A percentile compares a stretch with the other conserved stretches of the same genome.
These are phyloP conservation scores for Ogataea glucozyma DNA, from an alignment of 805 yeast genomes.

Conservation along the genomic window DNA sequence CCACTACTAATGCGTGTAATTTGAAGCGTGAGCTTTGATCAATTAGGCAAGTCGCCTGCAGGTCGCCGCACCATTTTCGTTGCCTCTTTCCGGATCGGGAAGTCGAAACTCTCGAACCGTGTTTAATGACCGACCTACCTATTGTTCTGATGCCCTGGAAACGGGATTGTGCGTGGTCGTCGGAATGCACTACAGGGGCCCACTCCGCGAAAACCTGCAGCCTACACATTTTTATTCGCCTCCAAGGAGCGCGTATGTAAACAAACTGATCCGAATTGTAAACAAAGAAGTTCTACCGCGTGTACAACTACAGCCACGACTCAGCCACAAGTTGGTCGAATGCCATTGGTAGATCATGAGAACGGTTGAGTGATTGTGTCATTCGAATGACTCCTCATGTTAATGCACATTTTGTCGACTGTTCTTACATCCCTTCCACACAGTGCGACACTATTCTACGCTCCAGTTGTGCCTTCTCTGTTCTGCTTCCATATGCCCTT, in stretches of 20 bases:
- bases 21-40: conserved; percentile 3
- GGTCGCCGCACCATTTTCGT: neutral
- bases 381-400: no score
- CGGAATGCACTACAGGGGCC: conserved; percentile 10
- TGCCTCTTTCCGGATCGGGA: conserved; percentile 8
- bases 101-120: conserved; percentile 12
- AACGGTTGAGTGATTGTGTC: neutral
- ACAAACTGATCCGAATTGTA: conserved; percentile 8
- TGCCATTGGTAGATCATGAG: neutral
- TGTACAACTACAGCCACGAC: neutral
- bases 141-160: neutral
- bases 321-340: neutral
- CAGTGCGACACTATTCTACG: no score
- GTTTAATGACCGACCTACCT: conserved; percentile 11
- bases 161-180: neutral
- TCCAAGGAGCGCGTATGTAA: conserved; percentile 9
- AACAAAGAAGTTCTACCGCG: conserved; percentile 1
- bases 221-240: neutral
- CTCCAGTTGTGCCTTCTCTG: no score
- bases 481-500: no score
- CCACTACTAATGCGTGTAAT: conserved; percentile 9
- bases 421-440: no score
- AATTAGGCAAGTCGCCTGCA: conserved; percentile 7
- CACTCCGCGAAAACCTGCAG: conserved; percentile 2
- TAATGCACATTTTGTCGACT: no score